A percentile compares a stretch with the other conserved stretches of the same genome.
Conservation (phyloP, 2,329 filamentous ascomycete species). For the Cercospora berteroae region DNA sequence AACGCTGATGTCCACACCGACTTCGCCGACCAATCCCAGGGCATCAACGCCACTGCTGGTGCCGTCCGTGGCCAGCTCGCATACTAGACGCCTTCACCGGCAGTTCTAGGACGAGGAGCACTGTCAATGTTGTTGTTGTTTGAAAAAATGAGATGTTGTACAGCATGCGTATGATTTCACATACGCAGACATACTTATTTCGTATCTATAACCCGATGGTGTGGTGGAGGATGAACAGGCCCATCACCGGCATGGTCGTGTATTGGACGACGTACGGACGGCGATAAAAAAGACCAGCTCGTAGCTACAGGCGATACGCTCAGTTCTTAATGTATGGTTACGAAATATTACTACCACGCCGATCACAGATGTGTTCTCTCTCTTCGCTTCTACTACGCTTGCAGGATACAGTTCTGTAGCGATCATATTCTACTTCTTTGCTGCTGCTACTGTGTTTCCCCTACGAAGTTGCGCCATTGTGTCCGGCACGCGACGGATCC, state of each 20-base stretch:
- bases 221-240: background rate
- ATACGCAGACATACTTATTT: background rate
- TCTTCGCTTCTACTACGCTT: background rate
- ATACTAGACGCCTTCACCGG: constrained; percentile 8
- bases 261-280: background rate
- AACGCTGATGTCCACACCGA: constrained; percentile 56
- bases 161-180: background rate
- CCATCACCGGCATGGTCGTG: background rate
- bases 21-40: constrained; percentile 57
- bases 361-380: background rate
- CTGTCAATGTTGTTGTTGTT: background rate
- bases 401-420: background rate
- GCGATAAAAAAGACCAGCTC: background rate
- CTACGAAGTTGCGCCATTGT: background rate
- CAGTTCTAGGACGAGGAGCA: background rate
- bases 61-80: constrained; percentile 54
- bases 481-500: background rate
- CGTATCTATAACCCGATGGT: background rate
- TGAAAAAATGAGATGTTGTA: background rate
- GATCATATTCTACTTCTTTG: background rate
- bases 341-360: background rate
- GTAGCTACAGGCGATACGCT: background rate
- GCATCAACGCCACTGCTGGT: constrained; percentile 49
- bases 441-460: background rate
- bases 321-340: background rate